These are phyloP conservation scores for Anaeromyces robustus DNA, from an alignment of 192 early-diverging fungal species.

Conservation along the genomic window DNA sequence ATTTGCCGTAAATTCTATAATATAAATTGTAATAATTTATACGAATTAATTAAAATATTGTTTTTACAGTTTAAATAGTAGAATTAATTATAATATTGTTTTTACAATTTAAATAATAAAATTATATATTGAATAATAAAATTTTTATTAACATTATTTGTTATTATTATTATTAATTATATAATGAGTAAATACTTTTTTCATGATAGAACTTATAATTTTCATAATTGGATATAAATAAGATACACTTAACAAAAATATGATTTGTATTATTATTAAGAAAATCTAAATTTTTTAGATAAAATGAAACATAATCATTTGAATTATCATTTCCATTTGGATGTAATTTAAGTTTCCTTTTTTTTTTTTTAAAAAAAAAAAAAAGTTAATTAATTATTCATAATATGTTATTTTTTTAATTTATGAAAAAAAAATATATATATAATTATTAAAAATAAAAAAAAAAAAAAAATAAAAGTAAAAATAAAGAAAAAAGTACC, in stretches of 20 bases:
- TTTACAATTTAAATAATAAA: too few relatives aligned
- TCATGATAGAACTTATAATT: background rate
- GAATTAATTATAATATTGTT: too few relatives aligned
- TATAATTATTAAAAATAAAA: background rate
- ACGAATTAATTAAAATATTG: background rate
- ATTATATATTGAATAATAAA: too few relatives aligned
- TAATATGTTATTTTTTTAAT: too few relatives aligned
- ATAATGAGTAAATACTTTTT: background rate
- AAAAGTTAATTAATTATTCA: too few relatives aligned
- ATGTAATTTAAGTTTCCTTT: background rate
- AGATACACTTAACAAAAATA: background rate
- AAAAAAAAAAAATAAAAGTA: too few relatives aligned
- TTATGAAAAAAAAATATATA: too few relatives aligned
- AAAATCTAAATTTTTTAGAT: background rate
- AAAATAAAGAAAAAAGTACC: too few relatives aligned
- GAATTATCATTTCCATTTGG: background rate
- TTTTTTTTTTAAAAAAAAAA: background rate
- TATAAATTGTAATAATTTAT: background rate
- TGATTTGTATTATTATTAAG: background rate
- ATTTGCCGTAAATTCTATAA: background rate
- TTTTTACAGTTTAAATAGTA: too few relatives aligned
- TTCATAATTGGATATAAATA: background rate
- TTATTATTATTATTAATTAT: too few relatives aligned
- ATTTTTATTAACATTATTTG: too few relatives aligned
- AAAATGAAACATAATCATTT: background rate